Conservation (phyloP, 2,329 filamentous ascomycete genomes). For the Nigrograna mackinnonii region DNA sequence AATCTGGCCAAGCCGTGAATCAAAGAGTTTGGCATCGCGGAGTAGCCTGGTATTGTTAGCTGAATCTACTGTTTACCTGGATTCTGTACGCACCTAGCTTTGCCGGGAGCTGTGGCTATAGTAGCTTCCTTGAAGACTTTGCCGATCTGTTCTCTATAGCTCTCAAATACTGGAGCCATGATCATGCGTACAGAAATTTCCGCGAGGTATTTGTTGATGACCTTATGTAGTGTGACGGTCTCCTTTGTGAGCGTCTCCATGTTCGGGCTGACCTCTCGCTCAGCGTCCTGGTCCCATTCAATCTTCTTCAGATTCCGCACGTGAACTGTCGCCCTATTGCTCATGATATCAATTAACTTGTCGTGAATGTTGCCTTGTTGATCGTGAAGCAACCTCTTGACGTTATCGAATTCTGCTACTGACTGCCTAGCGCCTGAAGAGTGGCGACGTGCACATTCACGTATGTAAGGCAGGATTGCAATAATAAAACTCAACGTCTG, state of each 20-base stretch:
- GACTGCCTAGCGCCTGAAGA: slow-evolving; percentile 49
- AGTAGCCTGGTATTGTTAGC: slow-evolving; percentile 63
- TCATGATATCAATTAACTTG: slow-evolving; percentile 93
- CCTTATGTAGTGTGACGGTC: slow-evolving; percentile 80
- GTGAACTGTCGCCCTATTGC: slow-evolving; percentile 72
- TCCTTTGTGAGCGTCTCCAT: slow-evolving; percentile 90
- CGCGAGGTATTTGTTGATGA: slow-evolving; percentile 79
- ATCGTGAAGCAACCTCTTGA: slow-evolving; percentile 81
- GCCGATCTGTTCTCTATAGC: slow-evolving; percentile 79
- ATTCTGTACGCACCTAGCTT: slow-evolving; percentile 64
- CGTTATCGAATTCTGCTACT: slow-evolving; percentile 85
- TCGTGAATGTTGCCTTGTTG: slow-evolving; percentile 90
- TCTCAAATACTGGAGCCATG: slow-evolving; percentile 82
- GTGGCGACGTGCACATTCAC: slow-evolving; percentile 88
- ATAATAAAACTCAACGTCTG: slow-evolving; percentile 89
- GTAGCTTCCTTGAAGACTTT: slow-evolving; percentile 68
- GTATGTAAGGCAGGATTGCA: slow-evolving; percentile 82
- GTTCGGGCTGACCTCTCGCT: slow-evolving; percentile 63
- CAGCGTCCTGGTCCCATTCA: slow-evolving; percentile 67
- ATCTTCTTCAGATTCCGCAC: slow-evolving; percentile 75
- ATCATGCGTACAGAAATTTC: slow-evolving; percentile 79
- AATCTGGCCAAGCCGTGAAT: slow-evolving; percentile 71
- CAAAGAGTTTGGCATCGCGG: slow-evolving; percentile 74
- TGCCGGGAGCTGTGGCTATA: slow-evolving; percentile 68
- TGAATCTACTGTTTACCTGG: neutral